These are phyloP conservation scores for Symbiodinium natans DNA, from an alignment of 73 alveolate genomes.

Conservation along the genomic window DNA sequence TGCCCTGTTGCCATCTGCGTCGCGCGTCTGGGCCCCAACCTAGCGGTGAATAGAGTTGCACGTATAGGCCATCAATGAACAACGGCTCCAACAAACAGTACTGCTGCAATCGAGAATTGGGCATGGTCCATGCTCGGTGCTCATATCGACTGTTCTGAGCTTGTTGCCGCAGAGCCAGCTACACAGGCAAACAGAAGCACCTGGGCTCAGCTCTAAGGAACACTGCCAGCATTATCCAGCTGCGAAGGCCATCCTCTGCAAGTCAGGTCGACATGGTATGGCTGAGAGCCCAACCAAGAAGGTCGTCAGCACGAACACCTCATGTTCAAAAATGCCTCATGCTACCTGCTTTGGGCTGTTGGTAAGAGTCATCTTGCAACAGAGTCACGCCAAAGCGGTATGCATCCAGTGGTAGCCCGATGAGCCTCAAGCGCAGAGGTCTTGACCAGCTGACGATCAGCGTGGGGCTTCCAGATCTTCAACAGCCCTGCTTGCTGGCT, in stretches of 20 bases:
- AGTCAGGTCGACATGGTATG: no score
- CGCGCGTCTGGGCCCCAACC: constrained; percentile 86
- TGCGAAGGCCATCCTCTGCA: no score
- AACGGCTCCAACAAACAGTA: no score
- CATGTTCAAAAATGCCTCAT: not conserved
- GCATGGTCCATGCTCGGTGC: no score
- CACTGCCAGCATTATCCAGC: no score
- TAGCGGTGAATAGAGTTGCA: no score
- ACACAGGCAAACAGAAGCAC: constrained; percentile 69
- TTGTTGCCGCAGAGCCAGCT: constrained; percentile 60
- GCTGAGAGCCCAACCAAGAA: constrained; percentile 20
- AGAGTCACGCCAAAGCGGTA: constrained; percentile 55
- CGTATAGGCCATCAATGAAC: no score
- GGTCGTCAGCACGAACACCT: constrained; percentile 64
- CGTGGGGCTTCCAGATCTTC: no score
- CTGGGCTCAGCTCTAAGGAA: not conserved
- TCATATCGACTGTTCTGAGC: no score
- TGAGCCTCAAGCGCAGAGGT: constrained; percentile 21
- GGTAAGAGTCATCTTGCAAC: not conserved
- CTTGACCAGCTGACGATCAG: no score
- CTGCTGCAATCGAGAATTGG: no score
- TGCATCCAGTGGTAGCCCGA: constrained; percentile 57
- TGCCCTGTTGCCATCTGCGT: constrained; percentile 76
- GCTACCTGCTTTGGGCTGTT: not conserved
- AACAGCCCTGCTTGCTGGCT: no score